Evolutionary conservation across 2,329 filamentous ascomycete species (phyloP), one percentile per base, ranked within the genome.

Genomic region (Hypoxylon sp.): DNA sequence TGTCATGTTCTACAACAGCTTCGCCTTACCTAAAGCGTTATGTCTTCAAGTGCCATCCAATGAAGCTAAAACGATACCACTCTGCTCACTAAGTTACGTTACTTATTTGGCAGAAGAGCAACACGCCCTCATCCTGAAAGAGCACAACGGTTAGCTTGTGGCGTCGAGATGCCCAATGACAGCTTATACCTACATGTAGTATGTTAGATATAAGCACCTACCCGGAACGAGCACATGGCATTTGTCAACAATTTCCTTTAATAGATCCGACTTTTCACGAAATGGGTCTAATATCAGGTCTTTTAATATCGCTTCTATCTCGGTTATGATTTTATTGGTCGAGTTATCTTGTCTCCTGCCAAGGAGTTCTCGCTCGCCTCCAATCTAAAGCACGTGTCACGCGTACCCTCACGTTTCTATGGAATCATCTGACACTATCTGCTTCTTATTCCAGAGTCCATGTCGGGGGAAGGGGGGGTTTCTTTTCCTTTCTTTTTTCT

Each of bases 221-320:
- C 50, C 71, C 70, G 65, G 52, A 47, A 26, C 59, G 17, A 64
- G 60, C 65, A 73, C 69, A 70, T 72, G 63, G 71, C 56, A 57
- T 10, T 66, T 58, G 35, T 67, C 47, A 53, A 65, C 19, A 57
- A 10, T 35, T 52, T 24, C 51, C 31, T n/a, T 39, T 37, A 58
- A 46, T 46, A 33, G 46, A 33, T 50, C 46, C 55, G 55, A 39
- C 46, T 58, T 50, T 58, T 58, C 44, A 50, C 46, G 44, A 58
- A 29, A 44, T 24, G 31, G 46, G 55, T 22, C 55, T 39, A 24
- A 50, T 39, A 50, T 50, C 29, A 31, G 44, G 55, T 48, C 44
- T 50, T 35, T 58, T 58, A 58, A 58, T 58, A 48, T 58, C 55
- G 47, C 57, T 46, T 60, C 58, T n/a, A 39, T 39, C 33, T 62